These are phyloP conservation scores for Blastobotrys arbuscula DNA, from an alignment of 1,139 yeast genomes.

Conservation along the genomic window DNA sequence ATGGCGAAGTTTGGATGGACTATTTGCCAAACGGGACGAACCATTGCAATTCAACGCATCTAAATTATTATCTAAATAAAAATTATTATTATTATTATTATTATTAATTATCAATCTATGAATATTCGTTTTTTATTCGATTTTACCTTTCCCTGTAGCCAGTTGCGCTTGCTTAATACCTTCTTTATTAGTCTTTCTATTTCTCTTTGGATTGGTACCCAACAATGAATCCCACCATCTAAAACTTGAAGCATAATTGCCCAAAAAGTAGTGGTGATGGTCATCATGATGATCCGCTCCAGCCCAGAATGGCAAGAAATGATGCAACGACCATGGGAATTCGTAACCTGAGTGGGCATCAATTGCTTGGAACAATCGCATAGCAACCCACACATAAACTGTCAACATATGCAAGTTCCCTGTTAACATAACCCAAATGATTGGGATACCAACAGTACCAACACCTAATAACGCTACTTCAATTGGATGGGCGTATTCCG, in stretches of 20 bases:
- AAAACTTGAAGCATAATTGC: conserved; percentile 89
- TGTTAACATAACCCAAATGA: conserved; percentile 60
- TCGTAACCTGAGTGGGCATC: conserved; percentile 97
- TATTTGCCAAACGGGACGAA: conserved; percentile 18
- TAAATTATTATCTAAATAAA: too few relatives aligned
- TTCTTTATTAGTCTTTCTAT: conserved; percentile 14
- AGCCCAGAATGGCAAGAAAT: conserved; percentile 92
- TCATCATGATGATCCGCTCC: conserved; percentile 98
- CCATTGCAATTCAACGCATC: conserved; percentile 13
- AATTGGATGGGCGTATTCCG: conserved; percentile 94
- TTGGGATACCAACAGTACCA: conserved; percentile 93
- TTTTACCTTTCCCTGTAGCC: conserved; percentile 13
- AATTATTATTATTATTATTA: too few relatives aligned
- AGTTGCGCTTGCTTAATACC: conserved; percentile 9
- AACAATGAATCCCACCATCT: conserved; percentile 88
- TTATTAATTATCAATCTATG: too few relatives aligned
- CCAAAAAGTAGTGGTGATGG: conserved; percentile 89
- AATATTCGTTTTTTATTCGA: too few relatives aligned
- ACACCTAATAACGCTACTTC: conserved; percentile 83
- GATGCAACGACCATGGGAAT: conserved; percentile 92
- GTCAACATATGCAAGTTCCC: conserved; percentile 76
- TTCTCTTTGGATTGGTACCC: conserved; percentile 45
- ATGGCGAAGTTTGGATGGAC: conserved; percentile 21
- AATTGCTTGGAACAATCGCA: conserved; percentile 88
- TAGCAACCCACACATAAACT: conserved; percentile 75